Conservation (phyloP, 805 yeast genomes). For the Hanseniaspora taiwanica region DNA sequence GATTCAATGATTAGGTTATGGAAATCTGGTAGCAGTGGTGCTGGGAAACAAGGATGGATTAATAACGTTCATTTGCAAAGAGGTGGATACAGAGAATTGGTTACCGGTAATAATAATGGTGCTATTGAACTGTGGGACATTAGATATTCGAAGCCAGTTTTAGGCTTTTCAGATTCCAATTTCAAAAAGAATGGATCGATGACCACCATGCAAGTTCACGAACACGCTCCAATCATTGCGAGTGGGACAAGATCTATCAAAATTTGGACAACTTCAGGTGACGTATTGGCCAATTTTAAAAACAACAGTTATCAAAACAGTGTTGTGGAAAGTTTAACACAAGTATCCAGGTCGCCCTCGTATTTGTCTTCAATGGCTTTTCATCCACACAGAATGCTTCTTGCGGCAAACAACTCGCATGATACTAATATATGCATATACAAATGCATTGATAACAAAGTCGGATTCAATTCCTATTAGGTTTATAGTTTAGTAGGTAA, state of each 20-base stretch:
- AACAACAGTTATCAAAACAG: constrained; percentile 24
- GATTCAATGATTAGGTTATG: constrained; percentile 79
- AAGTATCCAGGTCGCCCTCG: constrained; percentile 20
- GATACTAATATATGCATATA: constrained; percentile 59
- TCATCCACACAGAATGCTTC: constrained; percentile 91
- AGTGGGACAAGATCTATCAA: constrained; percentile 74
- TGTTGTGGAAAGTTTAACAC: constrained; percentile 15
- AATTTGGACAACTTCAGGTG: constrained; percentile 79
- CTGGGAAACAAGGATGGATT: constrained; percentile 37
- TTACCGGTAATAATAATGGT: constrained; percentile 76
- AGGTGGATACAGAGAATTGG: constrained; percentile 86
- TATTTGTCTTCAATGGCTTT: constrained; percentile 58
- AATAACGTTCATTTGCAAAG: constrained; percentile 87
- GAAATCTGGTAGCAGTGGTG: constrained; percentile 31
- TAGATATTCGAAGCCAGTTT: constrained; percentile 57
- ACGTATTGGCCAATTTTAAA: constrained; percentile 47
- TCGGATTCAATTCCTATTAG: background rate
- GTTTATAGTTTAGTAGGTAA: too few relatives aligned
- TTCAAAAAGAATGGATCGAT: constrained; percentile 17
- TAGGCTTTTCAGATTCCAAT: constrained; percentile 29
- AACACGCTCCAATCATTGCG: constrained; percentile 90
- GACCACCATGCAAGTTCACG: constrained; percentile 75
- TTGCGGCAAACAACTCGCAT: constrained; percentile 75
- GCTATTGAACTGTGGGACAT: constrained; percentile 84
- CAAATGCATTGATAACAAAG: constrained; percentile 29